phyloP scores from a whole-genome alignment of 306 rosid species.

The Argentina anserina region DNA sequence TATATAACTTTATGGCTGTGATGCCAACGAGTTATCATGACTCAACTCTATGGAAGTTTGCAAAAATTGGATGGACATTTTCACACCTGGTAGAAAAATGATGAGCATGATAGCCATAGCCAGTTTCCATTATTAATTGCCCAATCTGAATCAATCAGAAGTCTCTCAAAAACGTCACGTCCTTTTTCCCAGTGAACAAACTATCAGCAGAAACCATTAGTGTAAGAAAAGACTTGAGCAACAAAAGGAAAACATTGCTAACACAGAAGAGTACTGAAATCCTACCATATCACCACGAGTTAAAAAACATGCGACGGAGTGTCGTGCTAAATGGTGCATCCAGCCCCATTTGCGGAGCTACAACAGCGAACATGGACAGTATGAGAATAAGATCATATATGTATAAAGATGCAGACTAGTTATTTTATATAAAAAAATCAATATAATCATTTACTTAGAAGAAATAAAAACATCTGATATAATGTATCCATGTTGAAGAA shows the following conservation, averaged over 20 bases:
- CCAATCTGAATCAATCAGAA: conserved; percentile 96
- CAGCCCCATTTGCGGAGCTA: conserved; percentile 94
- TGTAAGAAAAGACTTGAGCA: neutral
- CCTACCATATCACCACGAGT: conserved; percentile 93
- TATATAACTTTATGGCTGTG: conserved; percentile 6
- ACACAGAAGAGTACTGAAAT: neutral
- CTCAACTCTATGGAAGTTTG: neutral
- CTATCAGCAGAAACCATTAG: conserved; percentile 32
- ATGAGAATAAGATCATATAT: neutral
- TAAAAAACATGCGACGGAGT: conserved; percentile 83
- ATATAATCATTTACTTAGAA: too few species aligned
- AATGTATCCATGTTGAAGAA: neutral
- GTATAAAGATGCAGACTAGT: neutral
- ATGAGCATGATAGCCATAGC: conserved; percentile 95
- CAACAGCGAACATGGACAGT: conserved; percentile 24
- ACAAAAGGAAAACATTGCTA: neutral
- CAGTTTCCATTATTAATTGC: conserved; percentile 93
- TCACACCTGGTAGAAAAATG: conserved; percentile 87
- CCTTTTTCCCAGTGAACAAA: conserved; percentile 96
- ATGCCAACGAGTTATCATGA: conserved; percentile 9
- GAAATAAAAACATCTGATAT: neutral
- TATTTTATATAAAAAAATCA: too few species aligned
- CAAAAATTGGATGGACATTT: neutral
- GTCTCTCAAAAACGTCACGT: conserved; percentile 90
- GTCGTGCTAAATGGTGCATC: conserved; percentile 98